Conservation (phyloP, 495 filamentous ascomycete genomes). For the Talaromyces ruber region DNA sequence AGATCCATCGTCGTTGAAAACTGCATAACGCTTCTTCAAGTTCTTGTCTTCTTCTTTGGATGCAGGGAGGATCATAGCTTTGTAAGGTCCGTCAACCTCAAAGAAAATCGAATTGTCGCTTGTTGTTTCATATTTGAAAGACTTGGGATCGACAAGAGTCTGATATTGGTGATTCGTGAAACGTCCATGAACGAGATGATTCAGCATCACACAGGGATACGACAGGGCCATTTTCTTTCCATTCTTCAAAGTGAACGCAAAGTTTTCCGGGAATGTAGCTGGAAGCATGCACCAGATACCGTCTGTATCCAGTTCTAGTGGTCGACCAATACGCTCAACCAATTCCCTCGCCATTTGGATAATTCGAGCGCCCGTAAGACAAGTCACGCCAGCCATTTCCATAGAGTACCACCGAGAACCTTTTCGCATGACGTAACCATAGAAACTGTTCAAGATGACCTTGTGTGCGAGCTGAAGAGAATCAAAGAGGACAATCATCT, state of each 20-base stretch:
- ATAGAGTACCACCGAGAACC: slow-evolving; percentile 98
- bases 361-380: slow-evolving; percentile 91
- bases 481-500: slow-evolving; percentile 96
- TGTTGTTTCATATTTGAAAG: slow-evolving; percentile 85
- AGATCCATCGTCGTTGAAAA: slow-evolving; percentile 96
- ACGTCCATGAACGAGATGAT: slow-evolving; percentile 88
- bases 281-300: slow-evolving; percentile 99
- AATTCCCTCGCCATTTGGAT: slow-evolving; percentile 95
- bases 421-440: slow-evolving; percentile 99
- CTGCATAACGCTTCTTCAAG: slow-evolving; percentile 97
- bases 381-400: slow-evolving; percentile 99
- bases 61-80: slow-evolving; percentile 93
- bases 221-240: slow-evolving; percentile 94
- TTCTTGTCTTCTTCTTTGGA: slow-evolving; percentile 99
- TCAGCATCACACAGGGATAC: slow-evolving; percentile 98
- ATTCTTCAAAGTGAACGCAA: slow-evolving; percentile 85
- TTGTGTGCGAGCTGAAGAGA: slow-evolving; percentile 96
- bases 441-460: slow-evolving; percentile 98
- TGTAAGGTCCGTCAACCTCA: slow-evolving; percentile 96
- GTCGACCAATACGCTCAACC: slow-evolving; percentile 87
- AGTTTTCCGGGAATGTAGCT: slow-evolving; percentile 94
- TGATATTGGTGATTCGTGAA: slow-evolving; percentile 99
- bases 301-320: slow-evolving; percentile 96
- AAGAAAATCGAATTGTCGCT: slow-evolving; percentile 99
- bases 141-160: slow-evolving; percentile 66